Evolutionary conservation across 495 filamentous ascomycete species (phyloP).

Genomic region (Hypoxylon lenormandii): DNA sequence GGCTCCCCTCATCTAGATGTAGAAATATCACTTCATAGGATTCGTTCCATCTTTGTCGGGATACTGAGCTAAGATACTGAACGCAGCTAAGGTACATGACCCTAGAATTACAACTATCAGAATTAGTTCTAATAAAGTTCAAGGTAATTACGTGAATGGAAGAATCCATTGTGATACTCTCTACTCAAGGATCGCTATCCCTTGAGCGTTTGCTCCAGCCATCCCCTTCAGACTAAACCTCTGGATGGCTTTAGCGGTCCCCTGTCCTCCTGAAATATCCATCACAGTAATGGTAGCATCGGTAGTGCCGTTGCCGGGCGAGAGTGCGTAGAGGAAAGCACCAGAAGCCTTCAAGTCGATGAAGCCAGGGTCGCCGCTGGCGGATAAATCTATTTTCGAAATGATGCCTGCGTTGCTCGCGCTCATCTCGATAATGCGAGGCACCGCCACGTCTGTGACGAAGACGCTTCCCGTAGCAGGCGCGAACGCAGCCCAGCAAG

Average conservation of each 20-base stretch:
- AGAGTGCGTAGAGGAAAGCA: constrained; percentile 66
- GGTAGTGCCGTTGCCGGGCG: constrained; percentile 63
- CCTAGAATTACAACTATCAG: too few relatives aligned
- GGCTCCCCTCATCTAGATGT: too few relatives aligned
- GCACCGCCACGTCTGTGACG: constrained; percentile 64
- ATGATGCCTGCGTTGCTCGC: constrained; percentile 58
- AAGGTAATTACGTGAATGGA: too few relatives aligned
- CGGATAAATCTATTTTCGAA: constrained; percentile 52
- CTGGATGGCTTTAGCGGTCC: constrained; percentile 57
- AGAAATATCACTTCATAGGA: too few relatives aligned
- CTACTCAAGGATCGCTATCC: constrained; percentile 49
- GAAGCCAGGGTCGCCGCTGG: constrained; percentile 63
- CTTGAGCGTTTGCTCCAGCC: constrained; percentile 51
- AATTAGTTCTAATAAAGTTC: too few relatives aligned
- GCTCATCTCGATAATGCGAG: constrained; percentile 67
- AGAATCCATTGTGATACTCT: background rate
- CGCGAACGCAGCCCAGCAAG: constrained; percentile 67
- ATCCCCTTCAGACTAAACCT: constrained; percentile 51
- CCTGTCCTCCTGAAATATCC: constrained; percentile 56
- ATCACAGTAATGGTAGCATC: constrained; percentile 64
- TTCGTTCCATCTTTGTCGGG: too few relatives aligned
- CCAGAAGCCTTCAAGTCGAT: constrained; percentile 67
- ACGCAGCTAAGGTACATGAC: too few relatives aligned
- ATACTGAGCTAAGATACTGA: too few relatives aligned
- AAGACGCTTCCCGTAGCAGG: constrained; percentile 60